Percentiles rank a stretch among this genome's conserved stretches.
Evolutionary conservation across 2,329 filamentous ascomycete species (phyloP).

Genomic region (Coniochaeta sp.): DNA sequence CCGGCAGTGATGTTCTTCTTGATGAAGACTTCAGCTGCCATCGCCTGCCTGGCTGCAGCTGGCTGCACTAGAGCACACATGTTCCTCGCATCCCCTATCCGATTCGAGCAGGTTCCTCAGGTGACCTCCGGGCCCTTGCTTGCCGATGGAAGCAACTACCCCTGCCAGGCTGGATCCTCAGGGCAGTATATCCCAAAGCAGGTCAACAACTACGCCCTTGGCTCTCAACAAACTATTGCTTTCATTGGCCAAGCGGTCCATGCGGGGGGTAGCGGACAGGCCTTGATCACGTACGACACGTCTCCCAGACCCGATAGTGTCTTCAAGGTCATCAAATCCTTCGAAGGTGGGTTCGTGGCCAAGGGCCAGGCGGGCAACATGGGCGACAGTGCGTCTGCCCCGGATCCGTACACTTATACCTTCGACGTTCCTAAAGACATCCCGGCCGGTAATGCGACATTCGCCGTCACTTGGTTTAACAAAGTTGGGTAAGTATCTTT

Average conservation of each 20-base stretch:
- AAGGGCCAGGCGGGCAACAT: conserved; percentile 50
- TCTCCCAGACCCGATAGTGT: conserved; percentile 56
- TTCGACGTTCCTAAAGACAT: conserved; percentile 68
- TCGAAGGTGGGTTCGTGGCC: conserved; percentile 77
- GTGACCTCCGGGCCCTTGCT: conserved; percentile 60
- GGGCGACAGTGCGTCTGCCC: conserved; percentile 31
- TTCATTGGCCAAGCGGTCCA: conserved; percentile 72
- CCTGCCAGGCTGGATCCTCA: conserved; percentile 61
- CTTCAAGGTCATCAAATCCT: conserved; percentile 88
- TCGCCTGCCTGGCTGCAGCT: background rate
- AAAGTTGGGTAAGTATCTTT: conserved; percentile 43
- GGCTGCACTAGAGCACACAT: background rate
- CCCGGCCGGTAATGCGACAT: conserved; percentile 65
- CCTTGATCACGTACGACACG: conserved; percentile 74
- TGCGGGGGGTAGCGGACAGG: conserved; percentile 86
- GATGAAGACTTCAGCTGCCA: background rate
- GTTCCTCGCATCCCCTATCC: background rate
- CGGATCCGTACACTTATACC: conserved; percentile 50
- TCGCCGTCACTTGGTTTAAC: conserved; percentile 96
- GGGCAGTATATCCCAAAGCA: conserved; percentile 28
- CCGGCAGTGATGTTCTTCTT: background rate
- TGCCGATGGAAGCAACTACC: conserved; percentile 59
- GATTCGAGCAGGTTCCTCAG: conserved; percentile 37
- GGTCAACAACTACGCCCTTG: conserved; percentile 56
- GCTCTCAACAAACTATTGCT: conserved; percentile 50